phyloP scores from a whole-genome alignment of 116 monocot species.

The Zostera marina region DNA sequence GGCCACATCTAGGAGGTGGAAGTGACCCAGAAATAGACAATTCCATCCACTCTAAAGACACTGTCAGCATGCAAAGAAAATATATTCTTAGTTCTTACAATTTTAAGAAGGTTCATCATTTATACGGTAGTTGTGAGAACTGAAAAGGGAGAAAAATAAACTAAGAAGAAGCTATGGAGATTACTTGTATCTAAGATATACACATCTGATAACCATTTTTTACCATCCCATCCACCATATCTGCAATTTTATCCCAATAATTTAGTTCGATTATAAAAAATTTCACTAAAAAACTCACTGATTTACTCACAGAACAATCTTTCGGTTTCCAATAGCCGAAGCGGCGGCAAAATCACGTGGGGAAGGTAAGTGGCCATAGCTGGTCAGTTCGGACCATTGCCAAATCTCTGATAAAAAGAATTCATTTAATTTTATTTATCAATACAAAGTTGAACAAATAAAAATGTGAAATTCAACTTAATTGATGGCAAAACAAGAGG shows the following conservation, averaged over 20 bases:
- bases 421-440: too few relatives aligned
- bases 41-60: conserved; percentile 92
- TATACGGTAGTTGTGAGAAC: too few relatives aligned
- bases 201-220: conserved; percentile 97
- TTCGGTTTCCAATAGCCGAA: conserved; percentile 82
- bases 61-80: conserved; percentile 18
- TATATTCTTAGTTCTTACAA: not conserved
- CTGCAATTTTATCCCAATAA: conserved; percentile 16
- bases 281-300: not conserved
- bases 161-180: not conserved
- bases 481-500: not conserved
- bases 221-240: conserved; percentile 98
- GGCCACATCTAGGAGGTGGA: conserved; percentile 87
- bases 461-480: too few relatives aligned
- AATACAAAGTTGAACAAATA: too few relatives aligned
- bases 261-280: not conserved
- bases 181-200: conserved; percentile 92
- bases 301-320: conserved; percentile 65
- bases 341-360: conserved; percentile 87
- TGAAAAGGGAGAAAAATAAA: not conserved
- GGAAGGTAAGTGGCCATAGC: conserved; percentile 94
- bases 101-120: not conserved
- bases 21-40: conserved; percentile 65
- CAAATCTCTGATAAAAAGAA: conserved; percentile 56
- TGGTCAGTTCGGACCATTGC: conserved; percentile 96